phyloP scores from a whole-genome alignment of 768 basidiomycete genomes.

The Cystobasidium ongulense region DNA sequence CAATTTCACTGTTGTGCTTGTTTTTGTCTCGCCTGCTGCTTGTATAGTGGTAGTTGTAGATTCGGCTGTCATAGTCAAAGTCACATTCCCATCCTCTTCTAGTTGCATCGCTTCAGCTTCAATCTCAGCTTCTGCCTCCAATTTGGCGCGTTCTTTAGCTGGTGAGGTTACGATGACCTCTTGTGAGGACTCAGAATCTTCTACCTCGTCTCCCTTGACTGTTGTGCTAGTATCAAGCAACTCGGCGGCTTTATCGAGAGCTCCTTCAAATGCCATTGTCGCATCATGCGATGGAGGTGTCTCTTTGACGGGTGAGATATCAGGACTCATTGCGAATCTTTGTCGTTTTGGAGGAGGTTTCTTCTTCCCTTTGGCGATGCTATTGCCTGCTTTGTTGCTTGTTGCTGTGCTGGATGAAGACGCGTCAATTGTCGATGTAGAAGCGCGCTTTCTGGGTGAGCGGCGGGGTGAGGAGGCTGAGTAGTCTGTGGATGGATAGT shows the following conservation, averaged over 20 bases:
- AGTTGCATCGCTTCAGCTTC: background rate
- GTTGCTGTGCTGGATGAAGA: background rate
- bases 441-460: conserved; percentile 12
- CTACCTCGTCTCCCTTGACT: background rate
- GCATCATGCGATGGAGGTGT: background rate
- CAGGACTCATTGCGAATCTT: conserved; percentile 24
- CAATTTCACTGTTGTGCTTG: background rate
- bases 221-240: no score
- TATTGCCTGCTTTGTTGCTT: conserved; percentile 10
- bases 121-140: background rate
- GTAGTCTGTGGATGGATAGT: background rate
- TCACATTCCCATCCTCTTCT: background rate
- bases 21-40: background rate
- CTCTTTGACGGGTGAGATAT: conserved; percentile 15
- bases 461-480: background rate
- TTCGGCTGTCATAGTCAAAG: background rate
- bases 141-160: background rate
- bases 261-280: background rate
- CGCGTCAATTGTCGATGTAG: background rate
- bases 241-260: background rate
- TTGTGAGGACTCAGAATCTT: background rate
- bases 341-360: background rate
- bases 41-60: background rate
- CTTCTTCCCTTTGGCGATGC: conserved; percentile 12
- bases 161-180: background rate